Evolutionary conservation across 208 protist genomes (phyloP).

Genomic region (Acanthamoeba castellanii): DNA sequence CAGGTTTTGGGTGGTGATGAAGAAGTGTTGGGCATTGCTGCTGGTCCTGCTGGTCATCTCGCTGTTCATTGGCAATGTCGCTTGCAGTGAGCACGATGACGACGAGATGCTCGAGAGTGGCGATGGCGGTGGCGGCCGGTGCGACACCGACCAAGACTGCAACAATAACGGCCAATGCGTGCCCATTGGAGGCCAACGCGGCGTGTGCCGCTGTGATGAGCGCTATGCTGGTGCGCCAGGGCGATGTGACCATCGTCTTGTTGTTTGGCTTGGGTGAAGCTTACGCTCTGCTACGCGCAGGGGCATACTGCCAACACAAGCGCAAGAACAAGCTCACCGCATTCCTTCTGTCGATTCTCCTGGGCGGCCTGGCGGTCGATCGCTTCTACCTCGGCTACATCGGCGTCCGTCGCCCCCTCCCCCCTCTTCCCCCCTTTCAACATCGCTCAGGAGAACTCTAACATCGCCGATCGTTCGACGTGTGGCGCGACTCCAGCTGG

Average conservation of each 20-base stretch:
- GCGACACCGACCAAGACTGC: neutral
- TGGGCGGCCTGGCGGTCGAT: neutral
- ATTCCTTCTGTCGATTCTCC: neutral
- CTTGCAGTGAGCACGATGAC: neutral
- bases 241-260: neutral
- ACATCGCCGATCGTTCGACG: neutral
- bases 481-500: neutral
- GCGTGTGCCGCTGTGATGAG: neutral
- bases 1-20: neutral
- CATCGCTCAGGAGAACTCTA: too few species aligned
- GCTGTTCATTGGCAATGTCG: neutral
- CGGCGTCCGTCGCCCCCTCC: neutral
- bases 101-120: neutral
- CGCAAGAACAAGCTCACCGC: conserved; percentile 21
- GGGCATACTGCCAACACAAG: neutral
- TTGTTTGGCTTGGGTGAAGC: neutral
- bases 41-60: neutral
- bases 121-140: neutral
- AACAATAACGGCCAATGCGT: neutral
- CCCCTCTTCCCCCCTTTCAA: neutral
- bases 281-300: neutral
- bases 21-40: neutral
- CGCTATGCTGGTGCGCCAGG: neutral
- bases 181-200: neutral
- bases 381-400: conserved; percentile 55